Evolutionary conservation across 495 filamentous ascomycete genomes (phyloP), one percentile per base, ranked within the genome.

Genomic region (Massariosphaeria phaeospora): DNA sequence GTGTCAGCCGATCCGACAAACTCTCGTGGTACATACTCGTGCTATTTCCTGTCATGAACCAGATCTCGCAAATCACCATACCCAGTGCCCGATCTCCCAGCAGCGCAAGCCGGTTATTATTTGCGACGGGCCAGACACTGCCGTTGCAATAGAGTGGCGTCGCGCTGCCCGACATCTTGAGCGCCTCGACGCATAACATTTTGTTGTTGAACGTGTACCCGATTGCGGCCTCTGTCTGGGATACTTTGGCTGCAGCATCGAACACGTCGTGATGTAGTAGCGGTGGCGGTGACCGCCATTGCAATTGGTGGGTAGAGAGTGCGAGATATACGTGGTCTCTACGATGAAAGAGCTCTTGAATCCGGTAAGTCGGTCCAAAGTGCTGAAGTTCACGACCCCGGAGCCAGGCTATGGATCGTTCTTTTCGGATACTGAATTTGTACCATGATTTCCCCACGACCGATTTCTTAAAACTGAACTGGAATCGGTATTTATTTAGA

Each of bases 1-100:
- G n/a, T n/a, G n/a, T n/a, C n/a, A n/a, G n/a, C n/a, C n/a, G n/a
- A n/a, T n/a, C n/a, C n/a, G n/a, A n/a, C n/a, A n/a, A n/a, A n/a
- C n/a, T n/a, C n/a, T n/a, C n/a, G n/a, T n/a, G n/a, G n/a, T n/a
- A n/a, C n/a, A n/a, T n/a, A n/a, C n/a, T n/a, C n/a, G n/a, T n/a
- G n/a, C n/a, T n/a, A n/a, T n/a, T n/a, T 26, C 42, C 42, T 7
- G 18, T 10, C 5, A 6, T 6, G 23, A 9, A 45, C 42, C 42
- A 45, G 17, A 45, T 6, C 17, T 45, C 42, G 23, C 42, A 45
- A 17, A 45, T 6, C 9, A 18, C 42, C 42, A 45, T 26, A 26
- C 17, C 26, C 42, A 45, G 42, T 29, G 42, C 42, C 9, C 42
- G 42, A 45, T 45, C 42, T 24, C 42, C 42, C 18, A 45, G 42